A percentile compares a stretch with the other conserved stretches of the same genome.
These are phyloP conservation scores for Leonotis leonurus DNA, from an alignment of 257 asterid species.

Conservation along the genomic window DNA sequence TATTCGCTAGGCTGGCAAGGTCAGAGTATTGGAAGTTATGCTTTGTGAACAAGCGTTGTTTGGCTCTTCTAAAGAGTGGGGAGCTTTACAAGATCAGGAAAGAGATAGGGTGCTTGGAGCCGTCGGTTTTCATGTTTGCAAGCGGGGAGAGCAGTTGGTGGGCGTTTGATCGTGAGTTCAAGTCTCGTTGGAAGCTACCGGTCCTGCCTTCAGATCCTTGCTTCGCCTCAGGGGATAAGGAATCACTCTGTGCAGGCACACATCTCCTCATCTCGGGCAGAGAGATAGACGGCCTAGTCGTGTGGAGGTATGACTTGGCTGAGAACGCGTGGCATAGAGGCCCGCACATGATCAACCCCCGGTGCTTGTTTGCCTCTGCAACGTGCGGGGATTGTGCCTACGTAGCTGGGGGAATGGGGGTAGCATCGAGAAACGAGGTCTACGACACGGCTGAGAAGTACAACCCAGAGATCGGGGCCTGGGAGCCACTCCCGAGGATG, in stretches of 20 bases:
- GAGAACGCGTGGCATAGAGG: conserved; percentile 57
- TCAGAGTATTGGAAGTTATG: conserved; percentile 56
- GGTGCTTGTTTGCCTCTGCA: conserved; percentile 76
- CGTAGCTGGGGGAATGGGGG: conserved; percentile 70
- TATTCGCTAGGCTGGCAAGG: conserved; percentile 65
- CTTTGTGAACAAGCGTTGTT: conserved; percentile 48
- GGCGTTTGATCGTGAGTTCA: conserved; percentile 54
- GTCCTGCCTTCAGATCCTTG: conserved; percentile 57
- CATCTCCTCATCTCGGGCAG: conserved; percentile 60
- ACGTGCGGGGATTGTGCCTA: conserved; percentile 51
- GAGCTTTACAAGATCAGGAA: conserved; percentile 51
- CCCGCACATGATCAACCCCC: conserved; percentile 57
- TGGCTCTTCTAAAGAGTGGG: conserved; percentile 38
- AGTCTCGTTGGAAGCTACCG: conserved; percentile 47
- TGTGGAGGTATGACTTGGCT: conserved; percentile 62
- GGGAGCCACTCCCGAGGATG: conserved; percentile 72
- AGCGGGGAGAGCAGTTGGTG: conserved; percentile 69
- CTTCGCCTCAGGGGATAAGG: conserved; percentile 59
- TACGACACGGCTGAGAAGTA: conserved; percentile 55
- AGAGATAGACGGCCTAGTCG: conserved; percentile 59
- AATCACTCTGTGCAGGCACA: conserved; percentile 63
- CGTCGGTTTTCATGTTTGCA: conserved; percentile 62
- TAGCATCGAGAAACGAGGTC: conserved; percentile 18
- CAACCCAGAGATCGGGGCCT: conserved; percentile 32
- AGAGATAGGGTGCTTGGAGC: conserved; percentile 39